A percentile compares a stretch with the other conserved stretches of the same genome.
Conservation (phyloP, 345 rosid species). For the Lepidium aucheri region DNA sequence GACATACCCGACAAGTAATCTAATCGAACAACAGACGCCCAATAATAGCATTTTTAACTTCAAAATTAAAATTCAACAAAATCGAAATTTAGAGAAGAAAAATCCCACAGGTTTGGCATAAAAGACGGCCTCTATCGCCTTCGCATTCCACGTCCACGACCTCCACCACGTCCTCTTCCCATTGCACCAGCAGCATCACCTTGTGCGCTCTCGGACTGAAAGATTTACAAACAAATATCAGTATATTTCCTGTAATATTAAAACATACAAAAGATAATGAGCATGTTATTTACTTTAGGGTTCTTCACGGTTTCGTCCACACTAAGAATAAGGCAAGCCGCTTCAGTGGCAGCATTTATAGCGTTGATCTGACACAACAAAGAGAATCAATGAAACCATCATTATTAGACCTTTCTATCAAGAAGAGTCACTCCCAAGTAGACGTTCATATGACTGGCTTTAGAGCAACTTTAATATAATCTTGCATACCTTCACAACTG, state of each 20-base stretch:
- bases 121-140: slow-evolving; percentile 51
- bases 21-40: slow-evolving; percentile 1
- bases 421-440: not conserved
- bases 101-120: not conserved
- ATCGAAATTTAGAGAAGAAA: not conserved
- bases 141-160: slow-evolving; percentile 98
- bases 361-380: slow-evolving; percentile 68
- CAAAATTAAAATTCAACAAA: slow-evolving; percentile 18
- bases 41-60: slow-evolving; percentile 4
- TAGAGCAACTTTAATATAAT: not conserved
- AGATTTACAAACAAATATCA: not conserved
- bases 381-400: not conserved
- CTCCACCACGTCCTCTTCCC: slow-evolving; percentile 88
- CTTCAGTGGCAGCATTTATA: slow-evolving; percentile 98
- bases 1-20: slow-evolving; percentile 6
- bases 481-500: slow-evolving; percentile 74
- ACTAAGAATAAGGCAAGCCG: slow-evolving; percentile 89
- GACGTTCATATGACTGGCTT: not conserved
- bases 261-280: not conserved
- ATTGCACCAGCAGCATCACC: slow-evolving; percentile 93
- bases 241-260: not conserved
- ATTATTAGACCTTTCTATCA: not conserved
- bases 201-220: slow-evolving; percentile 97
- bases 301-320: slow-evolving; percentile 98
- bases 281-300: slow-evolving; percentile 65